phyloP scores from a whole-genome alignment of 2,329 filamentous ascomycete genomes.

The Fusarium sp. region DNA sequence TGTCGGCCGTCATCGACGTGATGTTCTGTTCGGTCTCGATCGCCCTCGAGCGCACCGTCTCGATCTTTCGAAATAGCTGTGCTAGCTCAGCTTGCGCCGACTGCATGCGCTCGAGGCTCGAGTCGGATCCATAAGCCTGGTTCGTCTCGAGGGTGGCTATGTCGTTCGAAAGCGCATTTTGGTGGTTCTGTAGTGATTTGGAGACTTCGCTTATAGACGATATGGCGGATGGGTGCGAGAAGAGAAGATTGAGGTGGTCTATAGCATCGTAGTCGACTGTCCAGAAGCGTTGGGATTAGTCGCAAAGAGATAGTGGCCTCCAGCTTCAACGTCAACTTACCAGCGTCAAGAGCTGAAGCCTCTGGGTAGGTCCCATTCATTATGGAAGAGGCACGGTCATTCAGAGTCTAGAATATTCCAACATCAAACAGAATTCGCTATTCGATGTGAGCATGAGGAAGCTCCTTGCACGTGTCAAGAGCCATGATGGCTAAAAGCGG shows the following conservation, averaged over 20 bases:
- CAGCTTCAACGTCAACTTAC: slow-evolving; percentile 45
- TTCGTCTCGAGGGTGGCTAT: slow-evolving; percentile 78
- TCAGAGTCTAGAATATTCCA: slow-evolving; percentile 1
- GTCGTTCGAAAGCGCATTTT: slow-evolving; percentile 83
- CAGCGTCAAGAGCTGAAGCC: slow-evolving; percentile 55
- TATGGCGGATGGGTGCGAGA: slow-evolving; percentile 88
- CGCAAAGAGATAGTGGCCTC: slow-evolving; percentile 17
- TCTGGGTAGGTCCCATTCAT: slow-evolving; percentile 55
- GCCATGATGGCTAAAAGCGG: slow-evolving; percentile 43
- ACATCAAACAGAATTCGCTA: slow-evolving; percentile 2
- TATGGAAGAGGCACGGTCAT: slow-evolving; percentile 16
- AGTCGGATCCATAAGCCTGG: slow-evolving; percentile 86
- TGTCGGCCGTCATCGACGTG: slow-evolving; percentile 98
- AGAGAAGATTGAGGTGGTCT: slow-evolving; percentile 91
- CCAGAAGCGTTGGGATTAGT: slow-evolving; percentile 29
- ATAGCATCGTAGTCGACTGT: slow-evolving; percentile 87
- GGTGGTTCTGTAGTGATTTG: slow-evolving; percentile 76
- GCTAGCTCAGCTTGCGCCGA: slow-evolving; percentile 89
- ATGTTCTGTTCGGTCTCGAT: slow-evolving; percentile 95
- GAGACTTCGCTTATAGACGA: slow-evolving; percentile 80
- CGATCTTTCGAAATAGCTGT: slow-evolving; percentile 92
- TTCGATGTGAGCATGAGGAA: slow-evolving; percentile 19
- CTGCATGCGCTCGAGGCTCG: slow-evolving; percentile 91
- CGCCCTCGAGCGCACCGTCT: slow-evolving; percentile 87
- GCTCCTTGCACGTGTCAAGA: slow-evolving; percentile 43